A percentile compares a stretch with the other conserved stretches of the same genome.
Evolutionary conservation across 78 protist genomes (phyloP).

Genomic region (Polysphondylium violaceum): DNA sequence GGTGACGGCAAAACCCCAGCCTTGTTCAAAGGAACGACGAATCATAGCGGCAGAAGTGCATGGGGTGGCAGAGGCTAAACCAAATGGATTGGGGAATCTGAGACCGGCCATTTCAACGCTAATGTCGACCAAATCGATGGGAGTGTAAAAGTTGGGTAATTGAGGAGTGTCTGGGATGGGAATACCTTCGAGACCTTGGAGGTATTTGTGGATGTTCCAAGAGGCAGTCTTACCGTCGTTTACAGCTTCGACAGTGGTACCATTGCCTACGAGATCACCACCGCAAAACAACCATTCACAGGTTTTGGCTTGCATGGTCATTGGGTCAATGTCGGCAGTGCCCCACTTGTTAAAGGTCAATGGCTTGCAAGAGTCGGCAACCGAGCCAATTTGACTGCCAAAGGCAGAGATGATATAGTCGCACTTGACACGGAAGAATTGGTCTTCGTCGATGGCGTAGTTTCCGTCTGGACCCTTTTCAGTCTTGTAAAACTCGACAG

Average conservation of each 20-base stretch:
- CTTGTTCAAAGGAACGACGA: constrained; percentile 96
- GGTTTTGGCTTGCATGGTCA: constrained; percentile 74
- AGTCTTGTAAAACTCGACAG: constrained; percentile 88
- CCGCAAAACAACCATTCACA: constrained; percentile 92
- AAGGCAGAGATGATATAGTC: constrained; percentile 95
- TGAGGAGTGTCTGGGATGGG: constrained; percentile 76
- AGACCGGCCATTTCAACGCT: constrained; percentile 90
- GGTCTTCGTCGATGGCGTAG: constrained; percentile 88
- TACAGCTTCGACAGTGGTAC: constrained; percentile 97
- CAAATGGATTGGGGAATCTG: constrained; percentile 96
- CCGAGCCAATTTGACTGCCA: constrained; percentile 83
- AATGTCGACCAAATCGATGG: constrained; percentile 94
- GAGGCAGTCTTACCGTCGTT: constrained; percentile 97
- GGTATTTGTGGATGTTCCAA: constrained; percentile 92
- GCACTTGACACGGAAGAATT: constrained; percentile 86
- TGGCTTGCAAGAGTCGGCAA: constrained; percentile 71
- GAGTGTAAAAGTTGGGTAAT: constrained; percentile 93
- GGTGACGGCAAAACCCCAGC: constrained; percentile 99
- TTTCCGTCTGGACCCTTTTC: constrained; percentile 91
- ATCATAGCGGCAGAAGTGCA: constrained; percentile 93
- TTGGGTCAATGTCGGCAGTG: constrained; percentile 80
- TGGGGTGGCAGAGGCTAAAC: constrained; percentile 97
- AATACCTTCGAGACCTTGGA: constrained; percentile 86
- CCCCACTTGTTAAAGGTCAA: constrained; percentile 85
- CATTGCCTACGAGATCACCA: constrained; percentile 93